Conservation (phyloP, 192 early-diverging fungal genomes). For the Podila verticillata region DNA sequence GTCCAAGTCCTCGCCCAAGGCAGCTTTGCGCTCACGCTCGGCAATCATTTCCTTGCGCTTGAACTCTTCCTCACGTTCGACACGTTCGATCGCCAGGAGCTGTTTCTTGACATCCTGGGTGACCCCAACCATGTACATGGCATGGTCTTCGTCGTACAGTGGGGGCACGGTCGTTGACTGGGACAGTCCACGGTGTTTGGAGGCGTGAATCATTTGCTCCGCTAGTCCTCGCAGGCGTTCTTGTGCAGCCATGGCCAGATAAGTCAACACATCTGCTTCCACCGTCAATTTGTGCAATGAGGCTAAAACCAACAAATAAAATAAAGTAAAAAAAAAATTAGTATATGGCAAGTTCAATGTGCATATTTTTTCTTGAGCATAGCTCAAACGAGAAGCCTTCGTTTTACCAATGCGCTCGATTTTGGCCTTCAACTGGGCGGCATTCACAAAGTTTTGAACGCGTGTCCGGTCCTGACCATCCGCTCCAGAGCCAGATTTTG, state of each 20-base stretch:
- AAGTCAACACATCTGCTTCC: slow-evolving; percentile 67
- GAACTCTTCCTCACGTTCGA: slow-evolving; percentile 72
- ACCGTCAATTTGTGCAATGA: slow-evolving; percentile 52
- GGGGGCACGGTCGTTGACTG: slow-evolving; percentile 70
- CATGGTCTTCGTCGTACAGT: slow-evolving; percentile 59
- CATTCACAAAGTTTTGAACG: slow-evolving; percentile 61
- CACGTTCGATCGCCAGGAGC: slow-evolving; percentile 74
- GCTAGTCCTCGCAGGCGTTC: slow-evolving; percentile 69
- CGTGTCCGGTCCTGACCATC: slow-evolving; percentile 40
- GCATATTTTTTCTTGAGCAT: neutral
- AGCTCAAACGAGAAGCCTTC: neutral
- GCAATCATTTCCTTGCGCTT: slow-evolving; percentile 59
- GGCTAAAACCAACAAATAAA: slow-evolving; percentile 17
- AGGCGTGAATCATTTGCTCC: slow-evolving; percentile 75
- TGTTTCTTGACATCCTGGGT: slow-evolving; percentile 76
- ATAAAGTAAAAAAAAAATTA: neutral
- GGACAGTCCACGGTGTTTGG: slow-evolving; percentile 74
- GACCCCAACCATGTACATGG: slow-evolving; percentile 74
- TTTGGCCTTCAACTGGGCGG: slow-evolving; percentile 30
- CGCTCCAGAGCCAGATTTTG: slow-evolving; percentile 1
- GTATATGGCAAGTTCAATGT: neutral
- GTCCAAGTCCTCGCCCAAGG: slow-evolving; percentile 34
- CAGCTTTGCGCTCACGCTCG: slow-evolving; percentile 55
- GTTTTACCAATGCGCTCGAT: slow-evolving; percentile 57
- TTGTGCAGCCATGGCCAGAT: slow-evolving; percentile 75